Conservation (phyloP, 352 stramenopile genomes). For the Thalassiosira livingstoniorum region DNA sequence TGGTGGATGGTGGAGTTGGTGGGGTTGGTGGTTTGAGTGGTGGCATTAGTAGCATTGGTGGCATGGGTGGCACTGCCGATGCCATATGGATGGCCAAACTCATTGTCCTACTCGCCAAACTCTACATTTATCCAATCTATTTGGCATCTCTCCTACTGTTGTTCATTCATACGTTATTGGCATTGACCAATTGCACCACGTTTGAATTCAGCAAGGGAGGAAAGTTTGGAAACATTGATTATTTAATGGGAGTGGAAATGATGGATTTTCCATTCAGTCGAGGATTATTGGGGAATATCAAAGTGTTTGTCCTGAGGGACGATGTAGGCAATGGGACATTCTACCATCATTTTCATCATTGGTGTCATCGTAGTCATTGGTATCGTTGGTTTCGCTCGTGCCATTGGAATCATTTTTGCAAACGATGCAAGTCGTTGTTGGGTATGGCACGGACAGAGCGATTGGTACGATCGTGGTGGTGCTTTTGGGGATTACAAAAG, state of each 20-base stretch:
- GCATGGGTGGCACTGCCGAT: neutral
- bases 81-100: constrained; percentile 1
- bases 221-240: constrained; percentile 82
- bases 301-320: constrained; percentile 61
- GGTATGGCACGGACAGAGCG: too few species aligned
- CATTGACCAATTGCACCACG: constrained; percentile 84
- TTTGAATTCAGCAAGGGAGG: constrained; percentile 84
- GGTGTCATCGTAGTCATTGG: too few species aligned
- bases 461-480: too few species aligned
- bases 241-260: constrained; percentile 81
- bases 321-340: too few species aligned
- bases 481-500: too few species aligned
- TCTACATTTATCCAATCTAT: constrained; percentile 72
- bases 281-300: constrained; percentile 58
- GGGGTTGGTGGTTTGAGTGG: neutral
- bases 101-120: constrained; percentile 48
- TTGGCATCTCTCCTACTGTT: constrained; percentile 53
- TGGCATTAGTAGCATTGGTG: neutral
- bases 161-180: constrained; percentile 76
- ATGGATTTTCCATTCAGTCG: constrained; percentile 87
- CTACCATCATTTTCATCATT: too few species aligned
- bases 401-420: too few species aligned
- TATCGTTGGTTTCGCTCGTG: too few species aligned
- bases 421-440: too few species aligned
- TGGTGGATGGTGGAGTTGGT: constrained; percentile 45